Evolutionary conservation across 2,329 filamentous ascomycete species (phyloP), one percentile per base, ranked within the genome.

Genomic region (Clarireedia monteithiana): DNA sequence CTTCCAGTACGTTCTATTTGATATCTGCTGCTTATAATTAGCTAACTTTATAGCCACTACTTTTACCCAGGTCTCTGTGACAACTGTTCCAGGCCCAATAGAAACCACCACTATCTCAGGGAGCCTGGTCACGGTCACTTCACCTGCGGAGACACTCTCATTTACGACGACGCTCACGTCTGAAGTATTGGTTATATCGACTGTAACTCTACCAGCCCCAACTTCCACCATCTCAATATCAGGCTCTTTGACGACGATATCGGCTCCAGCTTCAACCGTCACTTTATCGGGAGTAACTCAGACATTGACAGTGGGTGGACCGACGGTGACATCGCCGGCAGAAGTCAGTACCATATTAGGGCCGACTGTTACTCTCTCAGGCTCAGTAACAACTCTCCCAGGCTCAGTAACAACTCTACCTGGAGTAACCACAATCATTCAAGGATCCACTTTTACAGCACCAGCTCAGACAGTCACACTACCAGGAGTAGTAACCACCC

Each of bases 191-290:
- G 9, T 20, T 38, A 10, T 17, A 12, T 20, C 48, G 3, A 50
- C 48, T 15, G 14, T 36, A 15, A 50, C 27, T 40, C 36, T 50
- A 9, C 48, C 48, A 10, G 55, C 42, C 24, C 45, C 44, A 46
- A 47, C 26, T 14, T 23, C 27, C 9, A 56, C 56, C 4, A 57
- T 30, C n/a, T 53, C 27, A 17, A 62, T 59, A 15, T 59, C 50
- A 20, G 59, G 60, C 15, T 58, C 57, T 14, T 38, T 58, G 17
- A 61, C 55, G 12, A 59, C 49, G 4, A 50, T 55, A 30, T 48
- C 47, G 5, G 40, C 45, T 7, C 47, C 57, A 12, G 39, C 53
- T 5, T 59, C 52, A 4, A 54, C 45, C 46, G 23, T 55, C 48
- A 50, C 57, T 7, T 30, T 42, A 17, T n/a, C 44, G 10, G 30